phyloP scores from a whole-genome alignment of 2,329 filamentous ascomycete genomes.

The Diplodia intermedia region DNA sequence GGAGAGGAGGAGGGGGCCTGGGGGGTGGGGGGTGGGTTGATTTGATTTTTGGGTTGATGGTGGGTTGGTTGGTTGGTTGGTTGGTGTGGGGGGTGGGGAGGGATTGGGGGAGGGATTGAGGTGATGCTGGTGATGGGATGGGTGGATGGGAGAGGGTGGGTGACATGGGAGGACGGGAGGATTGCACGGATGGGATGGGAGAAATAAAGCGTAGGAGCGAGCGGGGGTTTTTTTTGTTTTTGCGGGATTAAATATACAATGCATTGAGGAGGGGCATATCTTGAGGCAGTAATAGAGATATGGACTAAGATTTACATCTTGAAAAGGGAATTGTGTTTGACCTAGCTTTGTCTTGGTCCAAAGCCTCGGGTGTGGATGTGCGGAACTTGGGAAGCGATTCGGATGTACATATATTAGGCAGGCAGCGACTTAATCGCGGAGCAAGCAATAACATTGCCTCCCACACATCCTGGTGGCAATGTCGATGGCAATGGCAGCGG shows the following conservation, averaged over 20 bases:
- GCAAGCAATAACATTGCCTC: not conserved
- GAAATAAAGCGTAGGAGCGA: not conserved
- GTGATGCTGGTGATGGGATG: not conserved
- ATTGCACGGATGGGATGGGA: too few species aligned
- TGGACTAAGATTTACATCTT: not conserved
- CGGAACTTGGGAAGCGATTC: not conserved
- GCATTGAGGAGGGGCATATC: not conserved
- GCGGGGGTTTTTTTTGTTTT: not conserved
- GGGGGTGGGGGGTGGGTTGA: too few species aligned
- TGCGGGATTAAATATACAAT: not conserved
- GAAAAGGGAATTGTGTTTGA: not conserved
- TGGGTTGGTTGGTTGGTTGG: too few species aligned
- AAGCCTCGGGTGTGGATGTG: not conserved
- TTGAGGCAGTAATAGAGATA: not conserved
- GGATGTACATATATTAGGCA: not conserved
- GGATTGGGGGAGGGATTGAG: too few species aligned
- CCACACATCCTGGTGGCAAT: not conserved
- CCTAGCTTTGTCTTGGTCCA: not conserved
- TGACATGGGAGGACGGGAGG: too few species aligned
- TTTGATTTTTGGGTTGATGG: too few species aligned
- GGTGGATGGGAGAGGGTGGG: too few species aligned
- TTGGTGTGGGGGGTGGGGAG: not conserved
- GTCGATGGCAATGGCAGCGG: too few species aligned
- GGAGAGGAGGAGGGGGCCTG: not conserved
- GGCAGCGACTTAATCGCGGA: not conserved